Percentiles rank a stretch among this genome's conserved stretches.
phyloP scores from a whole-genome alignment of 805 yeast genomes.

The Lachancea waltii region DNA sequence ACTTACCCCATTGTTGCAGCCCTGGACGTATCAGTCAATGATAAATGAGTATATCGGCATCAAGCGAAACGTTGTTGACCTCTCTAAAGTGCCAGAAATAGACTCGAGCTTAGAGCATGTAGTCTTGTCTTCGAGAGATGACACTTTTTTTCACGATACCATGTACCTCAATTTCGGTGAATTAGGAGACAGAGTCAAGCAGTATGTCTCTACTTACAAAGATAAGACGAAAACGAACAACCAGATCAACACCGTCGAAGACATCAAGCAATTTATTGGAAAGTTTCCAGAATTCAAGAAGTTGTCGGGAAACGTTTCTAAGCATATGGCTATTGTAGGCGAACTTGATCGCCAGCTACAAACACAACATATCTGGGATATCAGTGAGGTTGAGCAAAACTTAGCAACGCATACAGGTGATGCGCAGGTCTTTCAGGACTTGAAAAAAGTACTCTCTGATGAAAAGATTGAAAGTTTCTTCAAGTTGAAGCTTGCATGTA shows the following conservation, averaged over 20 bases:
- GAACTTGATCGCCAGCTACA: conserved; percentile 77
- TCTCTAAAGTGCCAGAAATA: conserved; percentile 49
- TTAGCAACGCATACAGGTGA: conserved; percentile 63
- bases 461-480: conserved; percentile 43
- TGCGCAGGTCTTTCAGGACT: conserved; percentile 45
- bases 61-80: conserved; percentile 68
- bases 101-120: conserved; percentile 55
- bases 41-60: conserved; percentile 88
- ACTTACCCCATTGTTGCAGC: conserved; percentile 81
- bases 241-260: conserved; percentile 71
- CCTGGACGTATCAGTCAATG: conserved; percentile 99
- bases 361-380: conserved; percentile 61
- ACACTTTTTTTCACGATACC: conserved; percentile 68
- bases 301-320: conserved; percentile 79
- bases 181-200: conserved; percentile 79
- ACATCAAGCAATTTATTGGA: conserved; percentile 85
- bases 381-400: conserved; percentile 86
- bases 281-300: conserved; percentile 92
- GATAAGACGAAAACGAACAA: conserved; percentile 63
- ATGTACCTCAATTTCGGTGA: conserved; percentile 94
- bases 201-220: conserved; percentile 77
- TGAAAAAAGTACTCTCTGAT: conserved; percentile 48
- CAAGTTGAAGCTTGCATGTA: conserved; percentile 65
- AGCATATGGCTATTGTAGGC: conserved; percentile 84
- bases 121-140: conserved; percentile 63